phyloP scores from a whole-genome alignment of 331 rosid species.

The Pyracantha coccinea region DNA sequence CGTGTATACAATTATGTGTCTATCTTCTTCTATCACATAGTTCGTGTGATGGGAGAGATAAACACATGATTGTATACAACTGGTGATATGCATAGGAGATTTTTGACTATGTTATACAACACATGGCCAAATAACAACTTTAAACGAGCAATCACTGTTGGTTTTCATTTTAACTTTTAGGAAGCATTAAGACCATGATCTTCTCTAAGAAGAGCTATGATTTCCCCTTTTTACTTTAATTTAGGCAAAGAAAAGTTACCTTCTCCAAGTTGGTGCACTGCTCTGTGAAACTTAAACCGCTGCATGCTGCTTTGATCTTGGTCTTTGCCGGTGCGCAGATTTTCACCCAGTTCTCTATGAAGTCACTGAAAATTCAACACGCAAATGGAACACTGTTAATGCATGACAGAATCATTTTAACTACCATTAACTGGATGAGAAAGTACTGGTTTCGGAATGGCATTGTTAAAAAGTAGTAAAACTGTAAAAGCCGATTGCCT shows the following conservation, averaged over 20 bases:
- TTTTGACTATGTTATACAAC: too few species aligned
- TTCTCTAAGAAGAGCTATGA: neutral
- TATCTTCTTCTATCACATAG: too few species aligned
- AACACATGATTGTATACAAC: neutral
- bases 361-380: slow-evolving; percentile 48
- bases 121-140: too few species aligned
- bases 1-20: neutral
- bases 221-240: neutral
- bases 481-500: neutral
- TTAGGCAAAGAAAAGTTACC: slow-evolving; percentile 20
- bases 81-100: too few species aligned
- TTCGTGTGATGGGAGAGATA: neutral
- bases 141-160: too few species aligned
- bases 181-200: too few species aligned
- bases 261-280: slow-evolving; percentile 84
- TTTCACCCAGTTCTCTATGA: slow-evolving; percentile 92
- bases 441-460: neutral
- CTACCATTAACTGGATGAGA: neutral
- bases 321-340: slow-evolving; percentile 68
- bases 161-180: too few species aligned
- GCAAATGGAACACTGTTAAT: neutral
- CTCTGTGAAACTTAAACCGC: slow-evolving; percentile 42
- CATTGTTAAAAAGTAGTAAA: neutral
- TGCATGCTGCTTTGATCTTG: slow-evolving; percentile 41
- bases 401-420: too few species aligned